Evolutionary conservation across 2,329 filamentous ascomycete species (phyloP).

Genomic region (Zasmidium cellare): DNA sequence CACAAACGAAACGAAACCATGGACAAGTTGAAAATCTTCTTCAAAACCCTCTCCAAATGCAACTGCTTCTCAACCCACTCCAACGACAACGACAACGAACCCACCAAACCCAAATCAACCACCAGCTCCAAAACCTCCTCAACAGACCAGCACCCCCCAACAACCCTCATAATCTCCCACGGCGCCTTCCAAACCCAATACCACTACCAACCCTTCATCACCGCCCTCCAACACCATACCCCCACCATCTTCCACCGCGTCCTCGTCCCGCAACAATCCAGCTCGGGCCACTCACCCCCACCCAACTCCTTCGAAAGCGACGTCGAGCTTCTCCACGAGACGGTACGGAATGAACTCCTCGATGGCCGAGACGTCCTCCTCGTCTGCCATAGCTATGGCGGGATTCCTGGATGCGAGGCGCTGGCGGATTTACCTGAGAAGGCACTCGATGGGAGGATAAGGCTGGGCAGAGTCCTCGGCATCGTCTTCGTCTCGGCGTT

Average conservation of each 20-base stretch:
- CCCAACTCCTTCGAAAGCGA: slow-evolving; percentile 14
- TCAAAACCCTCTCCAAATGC: neutral
- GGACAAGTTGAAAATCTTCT: neutral
- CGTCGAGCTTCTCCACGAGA: slow-evolving; percentile 10
- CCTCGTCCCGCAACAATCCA: slow-evolving; percentile 14
- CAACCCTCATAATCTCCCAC: slow-evolving; percentile 17
- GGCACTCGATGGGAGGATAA: neutral
- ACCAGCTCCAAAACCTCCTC: neutral
- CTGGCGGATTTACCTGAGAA: slow-evolving; percentile 11
- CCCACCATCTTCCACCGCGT: slow-evolving; percentile 9
- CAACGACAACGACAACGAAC: too few species aligned
- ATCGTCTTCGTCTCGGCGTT: slow-evolving; percentile 25
- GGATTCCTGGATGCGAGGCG: slow-evolving; percentile 22
- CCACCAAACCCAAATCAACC: neutral
- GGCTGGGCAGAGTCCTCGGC: slow-evolving; percentile 14
- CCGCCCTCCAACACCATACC: slow-evolving; percentile 9
- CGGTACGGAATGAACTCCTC: slow-evolving; percentile 10
- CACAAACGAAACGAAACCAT: neutral
- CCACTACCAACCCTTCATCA: slow-evolving; percentile 17
- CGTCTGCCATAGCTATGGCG: slow-evolving; percentile 22
- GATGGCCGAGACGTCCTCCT: slow-evolving; percentile 17
- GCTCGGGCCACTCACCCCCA: slow-evolving; percentile 10
- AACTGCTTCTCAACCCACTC: neutral
- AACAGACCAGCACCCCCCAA: neutral
- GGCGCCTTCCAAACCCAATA: slow-evolving; percentile 20